phyloP scores from a whole-genome alignment of 805 yeast genomes.

The Lachancea nothofagi region DNA sequence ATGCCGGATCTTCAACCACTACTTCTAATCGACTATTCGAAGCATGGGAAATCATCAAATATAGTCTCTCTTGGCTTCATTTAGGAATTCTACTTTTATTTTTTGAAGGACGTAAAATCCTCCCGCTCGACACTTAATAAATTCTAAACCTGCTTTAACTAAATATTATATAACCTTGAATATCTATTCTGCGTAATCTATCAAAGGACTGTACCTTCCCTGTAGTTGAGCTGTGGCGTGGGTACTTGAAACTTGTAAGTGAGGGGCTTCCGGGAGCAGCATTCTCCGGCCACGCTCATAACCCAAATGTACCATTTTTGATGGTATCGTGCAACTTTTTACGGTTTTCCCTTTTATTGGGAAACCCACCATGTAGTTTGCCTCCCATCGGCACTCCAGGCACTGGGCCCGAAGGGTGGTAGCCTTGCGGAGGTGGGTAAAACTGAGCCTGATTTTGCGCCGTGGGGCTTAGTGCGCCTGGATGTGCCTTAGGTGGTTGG shows the following conservation, averaged over 20 bases:
- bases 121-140: no score
- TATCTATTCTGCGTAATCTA: not conserved
- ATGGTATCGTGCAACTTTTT: slow-evolving; percentile 59
- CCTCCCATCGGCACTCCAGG: slow-evolving; percentile 9
- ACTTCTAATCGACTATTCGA: no score
- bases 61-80: no score
- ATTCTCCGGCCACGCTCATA: slow-evolving; percentile 33
- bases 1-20: not conserved
- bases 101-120: no score
- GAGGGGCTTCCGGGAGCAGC: no score
- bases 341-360: slow-evolving; percentile 40
- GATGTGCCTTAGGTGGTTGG: slow-evolving; percentile 4
- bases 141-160: no score
- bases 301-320: slow-evolving; percentile 63
- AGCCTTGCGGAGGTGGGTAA: slow-evolving; percentile 1
- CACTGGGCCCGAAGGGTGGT: slow-evolving; percentile 12
- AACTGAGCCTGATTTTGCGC: not conserved
- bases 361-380: slow-evolving; percentile 40
- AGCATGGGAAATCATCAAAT: no score
- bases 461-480: not conserved
- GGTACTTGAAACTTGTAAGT: no score
- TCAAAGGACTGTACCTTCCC: not conserved
- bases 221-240: no score
- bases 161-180: no score
- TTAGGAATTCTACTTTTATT: no score